Percentiles rank a stretch among this genome's conserved stretches.
Evolutionary conservation across 306 rosid genomes (phyloP).

Genomic region (Prunus davidiana): DNA sequence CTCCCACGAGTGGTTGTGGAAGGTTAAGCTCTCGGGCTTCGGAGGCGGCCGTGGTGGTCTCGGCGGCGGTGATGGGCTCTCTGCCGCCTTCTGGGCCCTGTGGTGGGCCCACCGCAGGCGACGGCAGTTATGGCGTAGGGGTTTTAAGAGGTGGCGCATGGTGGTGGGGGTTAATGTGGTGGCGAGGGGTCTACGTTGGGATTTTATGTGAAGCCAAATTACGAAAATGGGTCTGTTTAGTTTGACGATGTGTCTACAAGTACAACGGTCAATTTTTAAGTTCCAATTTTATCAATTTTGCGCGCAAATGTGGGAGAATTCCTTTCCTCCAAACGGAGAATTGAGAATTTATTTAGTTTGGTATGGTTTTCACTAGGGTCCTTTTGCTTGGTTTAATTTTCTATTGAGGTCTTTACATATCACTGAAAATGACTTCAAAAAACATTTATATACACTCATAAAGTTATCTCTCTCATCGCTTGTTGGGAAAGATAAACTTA

Average conservation of each 20-base stretch:
- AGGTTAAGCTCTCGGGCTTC: slow-evolving; percentile 68
- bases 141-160: slow-evolving; percentile 12
- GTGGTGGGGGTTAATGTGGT: neutral
- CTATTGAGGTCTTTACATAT: too few species aligned
- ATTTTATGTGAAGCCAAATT: neutral
- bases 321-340: too few species aligned
- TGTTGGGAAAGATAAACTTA: too few species aligned
- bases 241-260: neutral
- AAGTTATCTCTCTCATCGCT: too few species aligned
- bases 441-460: too few species aligned
- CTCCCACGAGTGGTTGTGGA: slow-evolving; percentile 74
- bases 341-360: too few species aligned
- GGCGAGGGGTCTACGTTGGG: neutral
- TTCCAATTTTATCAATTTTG: too few species aligned
- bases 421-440: too few species aligned
- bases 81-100: slow-evolving; percentile 30
- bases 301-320: too few species aligned
- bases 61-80: slow-evolving; percentile 39
- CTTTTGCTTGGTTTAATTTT: too few species aligned
- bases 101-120: slow-evolving; percentile 35
- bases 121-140: slow-evolving; percentile 24
- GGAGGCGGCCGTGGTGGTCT: slow-evolving; percentile 78
- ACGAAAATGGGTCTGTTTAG: neutral
- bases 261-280: too few species aligned
- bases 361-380: too few species aligned